Percentiles rank a stretch among this genome's conserved stretches.
These are phyloP conservation scores for Magnolia changhungtana DNA, from an alignment of 164 flowering plant species.

Conservation along the genomic window DNA sequence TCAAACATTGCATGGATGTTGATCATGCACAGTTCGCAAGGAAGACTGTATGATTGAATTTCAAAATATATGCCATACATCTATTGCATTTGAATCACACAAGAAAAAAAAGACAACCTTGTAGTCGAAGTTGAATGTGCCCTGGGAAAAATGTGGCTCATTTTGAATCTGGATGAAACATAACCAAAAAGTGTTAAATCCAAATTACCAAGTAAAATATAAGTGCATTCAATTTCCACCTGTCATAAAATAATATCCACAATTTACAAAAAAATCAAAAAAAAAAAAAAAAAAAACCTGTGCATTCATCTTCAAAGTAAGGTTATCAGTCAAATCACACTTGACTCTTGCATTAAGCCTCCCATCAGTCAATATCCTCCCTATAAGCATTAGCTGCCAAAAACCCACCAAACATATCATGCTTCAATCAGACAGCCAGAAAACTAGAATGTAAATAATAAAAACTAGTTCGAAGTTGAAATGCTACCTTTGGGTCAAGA, in stretches of 20 bases:
- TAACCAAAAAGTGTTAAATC: neutral
- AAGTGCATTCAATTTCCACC: neutral
- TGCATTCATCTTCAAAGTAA: constrained; percentile 73
- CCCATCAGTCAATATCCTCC: constrained; percentile 83
- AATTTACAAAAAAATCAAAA: neutral
- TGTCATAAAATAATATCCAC: neutral
- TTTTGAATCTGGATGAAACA: constrained; percentile 52
- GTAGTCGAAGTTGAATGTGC: constrained; percentile 79
- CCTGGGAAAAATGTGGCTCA: constrained; percentile 96
- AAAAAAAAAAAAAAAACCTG: constrained; percentile 43
- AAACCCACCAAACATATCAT: neutral
- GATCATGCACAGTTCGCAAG: neutral
- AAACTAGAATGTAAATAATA: neutral
- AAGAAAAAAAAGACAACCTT: constrained; percentile 44
- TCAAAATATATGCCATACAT: neutral
- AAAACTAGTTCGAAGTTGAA: neutral
- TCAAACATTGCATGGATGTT: neutral
- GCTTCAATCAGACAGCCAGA: neutral
- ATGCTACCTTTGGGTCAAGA: constrained; percentile 76
- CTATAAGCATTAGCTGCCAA: constrained; percentile 75
- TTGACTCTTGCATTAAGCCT: constrained; percentile 73
- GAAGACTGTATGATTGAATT: too few species aligned
- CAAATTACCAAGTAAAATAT: neutral
- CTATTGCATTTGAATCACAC: neutral
- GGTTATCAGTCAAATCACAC: constrained; percentile 70